phyloP scores from a whole-genome alignment of 176 grass and related monocot species.

The Ensete glaucum region DNA sequence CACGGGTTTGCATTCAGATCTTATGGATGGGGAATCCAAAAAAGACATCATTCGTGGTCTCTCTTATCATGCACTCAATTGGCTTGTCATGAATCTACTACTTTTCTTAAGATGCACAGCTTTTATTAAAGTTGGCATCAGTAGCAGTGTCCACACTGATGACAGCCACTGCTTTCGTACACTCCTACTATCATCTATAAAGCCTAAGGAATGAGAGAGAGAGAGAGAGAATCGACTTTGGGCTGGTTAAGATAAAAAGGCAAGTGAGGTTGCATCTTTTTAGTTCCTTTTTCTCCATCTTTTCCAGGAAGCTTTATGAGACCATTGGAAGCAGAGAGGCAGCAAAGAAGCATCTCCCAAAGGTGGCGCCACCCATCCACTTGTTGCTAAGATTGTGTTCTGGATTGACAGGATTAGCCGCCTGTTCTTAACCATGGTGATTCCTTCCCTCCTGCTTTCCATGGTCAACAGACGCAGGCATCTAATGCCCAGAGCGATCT shows the following conservation, averaged over 20 bases:
- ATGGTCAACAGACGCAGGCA: constrained; percentile 21
- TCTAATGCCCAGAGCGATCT: constrained; percentile 22
- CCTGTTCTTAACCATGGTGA: background rate
- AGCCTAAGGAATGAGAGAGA: no score
- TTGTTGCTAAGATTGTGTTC: background rate
- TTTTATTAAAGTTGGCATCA: no score
- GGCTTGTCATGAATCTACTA: no score
- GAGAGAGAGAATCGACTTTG: background rate
- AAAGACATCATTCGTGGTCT: no score
- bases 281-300: background rate
- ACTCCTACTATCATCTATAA: no score
- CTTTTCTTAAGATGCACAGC: no score
- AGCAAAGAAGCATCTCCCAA: background rate
- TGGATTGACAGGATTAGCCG: background rate
- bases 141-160: no score
- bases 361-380: background rate
- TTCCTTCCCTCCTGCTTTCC: background rate
- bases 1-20: no score
- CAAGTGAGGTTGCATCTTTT: background rate
- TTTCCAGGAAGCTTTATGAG: background rate
- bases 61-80: no score
- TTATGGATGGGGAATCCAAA: no score
- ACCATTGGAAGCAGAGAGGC: background rate
- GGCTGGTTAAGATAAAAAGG: background rate
- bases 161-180: no score